Percentiles rank a stretch among this genome's conserved stretches.
Evolutionary conservation across 1,139 yeast genomes (phyloP).

Genomic region (Entelexis sorbosivorans): DNA sequence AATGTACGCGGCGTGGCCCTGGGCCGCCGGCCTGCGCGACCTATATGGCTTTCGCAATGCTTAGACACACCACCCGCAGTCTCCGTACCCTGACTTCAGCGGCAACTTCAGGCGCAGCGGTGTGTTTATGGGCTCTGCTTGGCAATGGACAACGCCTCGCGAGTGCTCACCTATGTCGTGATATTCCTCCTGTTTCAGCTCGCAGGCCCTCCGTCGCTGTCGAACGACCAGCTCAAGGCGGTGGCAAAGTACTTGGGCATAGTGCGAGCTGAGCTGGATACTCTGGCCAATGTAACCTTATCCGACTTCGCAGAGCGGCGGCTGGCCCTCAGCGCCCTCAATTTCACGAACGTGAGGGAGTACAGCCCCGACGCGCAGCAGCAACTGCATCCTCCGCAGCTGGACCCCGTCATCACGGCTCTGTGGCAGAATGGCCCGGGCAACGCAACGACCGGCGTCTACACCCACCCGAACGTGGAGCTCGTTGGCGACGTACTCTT

Average conservation of each 20-base stretch:
- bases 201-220: slow-evolving; percentile 5
- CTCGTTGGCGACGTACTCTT: not conserved
- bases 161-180: slow-evolving; percentile 1
- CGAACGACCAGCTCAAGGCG: slow-evolving; percentile 4
- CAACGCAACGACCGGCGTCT: not conserved
- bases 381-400: not conserved
- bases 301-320: not conserved
- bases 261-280: not conserved
- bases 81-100: not conserved
- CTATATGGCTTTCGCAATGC: not conserved
- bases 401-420: not conserved
- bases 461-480: not conserved
- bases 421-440: not conserved
- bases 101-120: not conserved
- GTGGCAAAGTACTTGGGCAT: not conserved
- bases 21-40: too few relatives aligned
- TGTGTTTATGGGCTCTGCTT: not conserved
- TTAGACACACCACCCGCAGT: not conserved
- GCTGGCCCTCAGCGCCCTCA: slow-evolving; percentile 1
- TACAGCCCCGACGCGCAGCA: not conserved
- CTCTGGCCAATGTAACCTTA: not conserved
- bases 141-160: slow-evolving; percentile 2
- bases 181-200: slow-evolving; percentile 6
- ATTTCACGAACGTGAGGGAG: slow-evolving; percentile 3
- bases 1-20: too few relatives aligned